Evolutionary conservation across 805 yeast species (phyloP).

Genomic region (Blastobotrys mokoenaii): DNA sequence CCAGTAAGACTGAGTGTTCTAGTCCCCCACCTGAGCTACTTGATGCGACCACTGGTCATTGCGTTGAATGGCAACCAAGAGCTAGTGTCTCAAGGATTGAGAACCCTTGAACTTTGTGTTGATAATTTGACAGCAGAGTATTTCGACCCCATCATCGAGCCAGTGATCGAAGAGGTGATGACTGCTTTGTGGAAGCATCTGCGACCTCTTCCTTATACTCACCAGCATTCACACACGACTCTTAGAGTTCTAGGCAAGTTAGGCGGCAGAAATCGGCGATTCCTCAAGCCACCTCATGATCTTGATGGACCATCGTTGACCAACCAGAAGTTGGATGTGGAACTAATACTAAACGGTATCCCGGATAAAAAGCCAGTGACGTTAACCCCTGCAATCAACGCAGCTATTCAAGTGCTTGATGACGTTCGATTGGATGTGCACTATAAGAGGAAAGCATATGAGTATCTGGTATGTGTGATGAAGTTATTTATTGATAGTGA

Average conservation of each 20-base stretch:
- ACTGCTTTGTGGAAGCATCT: conserved; percentile 85
- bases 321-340: conserved; percentile 62
- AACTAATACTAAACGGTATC: conserved; percentile 65
- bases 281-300: conserved; percentile 67
- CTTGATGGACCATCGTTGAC: conserved; percentile 42
- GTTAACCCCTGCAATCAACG: conserved; percentile 71
- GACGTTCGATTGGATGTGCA: conserved; percentile 50
- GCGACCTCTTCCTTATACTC: conserved; percentile 88
- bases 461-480: conserved; percentile 57
- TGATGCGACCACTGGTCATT: conserved; percentile 85
- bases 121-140: conserved; percentile 94
- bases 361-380: conserved; percentile 56
- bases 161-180: conserved; percentile 91
- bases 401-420: conserved; percentile 69
- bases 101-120: conserved; percentile 92
- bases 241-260: conserved; percentile 87
- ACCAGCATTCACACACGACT: conserved; percentile 91
- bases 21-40: conserved; percentile 82
- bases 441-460: conserved; percentile 71
- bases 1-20: conserved; percentile 90
- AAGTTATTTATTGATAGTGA: conserved; percentile 57
- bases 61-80: conserved; percentile 90
- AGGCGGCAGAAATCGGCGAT: conserved; percentile 91
- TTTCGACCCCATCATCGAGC: conserved; percentile 94
- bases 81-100: conserved; percentile 83